Percentiles rank a stretch among this genome's conserved stretches.
Conservation (phyloP, 441 rosid species). For the Euphorbia neoarborescens region DNA sequence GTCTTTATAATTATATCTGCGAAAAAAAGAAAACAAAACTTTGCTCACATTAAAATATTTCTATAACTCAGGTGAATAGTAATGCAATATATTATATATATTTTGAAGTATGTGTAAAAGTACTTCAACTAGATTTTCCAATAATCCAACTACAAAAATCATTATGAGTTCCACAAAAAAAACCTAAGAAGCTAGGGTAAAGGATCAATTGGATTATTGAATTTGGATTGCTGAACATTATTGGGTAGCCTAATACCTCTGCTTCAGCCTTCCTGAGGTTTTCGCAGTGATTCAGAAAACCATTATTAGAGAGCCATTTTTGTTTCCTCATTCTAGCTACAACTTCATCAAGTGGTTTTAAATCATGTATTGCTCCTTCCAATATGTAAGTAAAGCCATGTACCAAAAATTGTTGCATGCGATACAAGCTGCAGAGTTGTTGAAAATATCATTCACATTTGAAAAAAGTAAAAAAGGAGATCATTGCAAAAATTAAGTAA, state of each 20-base stretch:
- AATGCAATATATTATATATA: slow-evolving; percentile 36
- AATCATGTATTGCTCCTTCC: slow-evolving; percentile 28
- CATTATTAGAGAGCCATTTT: slow-evolving; percentile 46
- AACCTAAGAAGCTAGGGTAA: background rate
- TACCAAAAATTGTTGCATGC: no score
- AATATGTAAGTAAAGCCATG: slow-evolving; percentile 38
- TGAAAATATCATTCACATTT: no score
- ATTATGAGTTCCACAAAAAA: background rate
- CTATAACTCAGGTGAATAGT: slow-evolving; percentile 34
- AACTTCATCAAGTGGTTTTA: slow-evolving; percentile 26
- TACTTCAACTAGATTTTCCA: slow-evolving; percentile 68
- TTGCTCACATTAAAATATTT: slow-evolving; percentile 40
- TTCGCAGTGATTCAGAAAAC: slow-evolving; percentile 52
- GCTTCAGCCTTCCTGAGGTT: slow-evolving; percentile 73
- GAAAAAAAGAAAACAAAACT: background rate
- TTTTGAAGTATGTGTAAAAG: slow-evolving; percentile 44
- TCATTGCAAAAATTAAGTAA: no score
- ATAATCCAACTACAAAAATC: slow-evolving; percentile 53
- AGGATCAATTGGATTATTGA: background rate
- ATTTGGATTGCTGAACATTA: no score
- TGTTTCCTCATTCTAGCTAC: slow-evolving; percentile 24
- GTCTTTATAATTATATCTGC: no score
- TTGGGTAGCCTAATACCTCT: slow-evolving; percentile 42
- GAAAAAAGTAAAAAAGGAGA: no score
- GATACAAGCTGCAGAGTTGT: no score